Evolutionary conservation across 306 rosid genomes (phyloP), one percentile per base, ranked within the genome.

Genomic region (Inga laurina): DNA sequence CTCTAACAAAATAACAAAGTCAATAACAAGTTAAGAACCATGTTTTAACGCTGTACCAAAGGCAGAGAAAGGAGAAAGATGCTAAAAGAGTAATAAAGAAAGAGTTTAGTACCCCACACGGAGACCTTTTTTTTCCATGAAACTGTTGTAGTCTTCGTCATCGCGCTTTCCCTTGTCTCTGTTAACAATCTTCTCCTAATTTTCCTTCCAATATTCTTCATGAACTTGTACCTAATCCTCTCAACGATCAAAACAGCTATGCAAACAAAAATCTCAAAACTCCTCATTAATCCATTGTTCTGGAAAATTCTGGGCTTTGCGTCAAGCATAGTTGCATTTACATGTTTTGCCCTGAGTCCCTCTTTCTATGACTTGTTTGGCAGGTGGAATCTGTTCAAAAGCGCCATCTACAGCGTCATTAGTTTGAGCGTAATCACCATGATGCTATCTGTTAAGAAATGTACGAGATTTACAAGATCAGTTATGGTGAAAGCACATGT

Each of bases 291-390:
- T 32, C 72, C 72, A 34, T 6, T 15, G 72, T 6, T 34, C 0
- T 75, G 67, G 79, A 75, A 48, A 54, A 18, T 52, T 19, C 16
- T 52, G 16, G 79, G 66, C 16, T 52, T 51, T 34, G 66, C 2
- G 18, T 52, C 79, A 9, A 51, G 79, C 22, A 52, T 54, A 8
- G 79, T 51, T 10, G 79, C 49, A 21, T 35, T 75, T 4, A 52
- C 2, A 19, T 75, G 66, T 21, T 75, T 52, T 52, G 79, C 79
- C 46, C 48, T 52, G 67, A 75, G 67, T 21, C 32, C 67, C n/a
- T 75, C 79, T 34, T 75, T 52, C 32, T 0, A 34, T 3, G 18
- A 52, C 1, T 15, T 54, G 32, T 34, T 75, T 32, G 79, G 79
- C 39, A 18, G n/a, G 10, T 75, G 45, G 48, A 75, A 34, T 15